These are phyloP conservation scores for Metschnikowia amazonensis DNA, from an alignment of 805 yeast species.

Conservation along the genomic window DNA sequence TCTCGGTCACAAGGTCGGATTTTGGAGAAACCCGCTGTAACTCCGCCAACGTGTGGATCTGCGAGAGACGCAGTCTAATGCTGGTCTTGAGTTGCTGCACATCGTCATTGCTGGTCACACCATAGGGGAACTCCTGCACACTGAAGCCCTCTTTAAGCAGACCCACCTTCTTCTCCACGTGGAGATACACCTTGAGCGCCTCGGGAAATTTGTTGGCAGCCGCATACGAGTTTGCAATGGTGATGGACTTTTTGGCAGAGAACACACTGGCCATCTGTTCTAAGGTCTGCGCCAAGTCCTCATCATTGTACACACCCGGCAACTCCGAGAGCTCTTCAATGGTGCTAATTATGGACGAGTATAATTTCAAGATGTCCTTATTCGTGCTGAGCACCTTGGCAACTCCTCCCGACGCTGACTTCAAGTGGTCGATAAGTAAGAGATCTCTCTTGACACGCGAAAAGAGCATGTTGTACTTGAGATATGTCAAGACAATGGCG, in stretches of 20 bases:
- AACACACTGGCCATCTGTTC: conserved; percentile 47
- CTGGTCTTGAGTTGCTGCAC: conserved; percentile 22
- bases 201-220: conserved; percentile 39
- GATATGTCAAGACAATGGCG: conserved; percentile 71
- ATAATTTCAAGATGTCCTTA: conserved; percentile 47
- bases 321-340: conserved; percentile 63
- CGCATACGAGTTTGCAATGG: conserved; percentile 46
- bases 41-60: conserved; percentile 47
- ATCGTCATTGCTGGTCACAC: conserved; percentile 37
- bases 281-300: conserved; percentile 55
- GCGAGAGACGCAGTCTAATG: conserved; percentile 17
- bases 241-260: conserved; percentile 38
- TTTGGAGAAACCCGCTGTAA: conserved; percentile 28
- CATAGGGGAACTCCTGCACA: conserved; percentile 39
- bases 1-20: conserved; percentile 40
- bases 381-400: conserved; percentile 11
- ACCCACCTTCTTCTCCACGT: conserved; percentile 21
- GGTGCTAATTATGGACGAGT: conserved; percentile 49
- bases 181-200: conserved; percentile 42
- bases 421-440: conserved; percentile 39
- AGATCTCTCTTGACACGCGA: conserved; percentile 72
- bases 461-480: conserved; percentile 63
- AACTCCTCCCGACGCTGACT: conserved; percentile 9
- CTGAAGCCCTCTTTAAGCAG: conserved; percentile 20
- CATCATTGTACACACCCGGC: conserved; percentile 91